Conservation (phyloP, 768 basidiomycete genomes). For the Candolleomyces efflorescens region DNA sequence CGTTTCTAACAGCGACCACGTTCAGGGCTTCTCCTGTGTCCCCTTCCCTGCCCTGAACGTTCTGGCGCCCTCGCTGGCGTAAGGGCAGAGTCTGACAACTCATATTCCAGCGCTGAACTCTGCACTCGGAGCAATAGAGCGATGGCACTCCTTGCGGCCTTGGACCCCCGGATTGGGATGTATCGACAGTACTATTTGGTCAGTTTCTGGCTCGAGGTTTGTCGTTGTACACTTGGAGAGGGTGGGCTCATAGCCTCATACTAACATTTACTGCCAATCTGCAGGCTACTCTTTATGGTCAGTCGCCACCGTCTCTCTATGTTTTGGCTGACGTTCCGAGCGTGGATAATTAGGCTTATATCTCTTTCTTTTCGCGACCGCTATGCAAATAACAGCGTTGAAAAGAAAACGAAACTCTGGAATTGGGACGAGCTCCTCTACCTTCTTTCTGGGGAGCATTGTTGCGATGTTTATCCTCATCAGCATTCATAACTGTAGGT, state of each 20-base stretch:
- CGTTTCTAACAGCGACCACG: too few relatives aligned
- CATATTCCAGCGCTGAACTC: too few relatives aligned
- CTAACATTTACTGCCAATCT: background rate
- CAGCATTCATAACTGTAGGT: conserved; percentile 1
- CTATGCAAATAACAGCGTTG: background rate
- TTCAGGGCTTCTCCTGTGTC: too few relatives aligned
- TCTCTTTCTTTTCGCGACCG: background rate
- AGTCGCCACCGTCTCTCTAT: background rate
- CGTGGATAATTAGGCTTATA: background rate
- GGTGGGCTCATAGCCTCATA: background rate
- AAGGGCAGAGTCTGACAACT: too few relatives aligned
- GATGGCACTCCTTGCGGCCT: too few relatives aligned
- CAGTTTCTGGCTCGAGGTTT: conserved; percentile 1
- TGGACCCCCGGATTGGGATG: background rate
- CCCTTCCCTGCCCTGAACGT: too few relatives aligned
- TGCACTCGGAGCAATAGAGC: too few relatives aligned
- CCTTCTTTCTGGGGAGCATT: background rate
- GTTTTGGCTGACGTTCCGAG: background rate
- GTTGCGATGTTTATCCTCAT: background rate
- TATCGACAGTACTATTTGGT: background rate
- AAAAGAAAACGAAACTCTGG: background rate
- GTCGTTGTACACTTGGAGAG: background rate
- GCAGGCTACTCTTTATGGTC: background rate
- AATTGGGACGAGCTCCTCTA: background rate
- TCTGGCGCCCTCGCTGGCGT: too few relatives aligned